Evolutionary conservation across 1,284 basidiomycete genomes (phyloP), one percentile per base, ranked within the genome.

Genomic region (Sporisorium exsertum): DNA sequence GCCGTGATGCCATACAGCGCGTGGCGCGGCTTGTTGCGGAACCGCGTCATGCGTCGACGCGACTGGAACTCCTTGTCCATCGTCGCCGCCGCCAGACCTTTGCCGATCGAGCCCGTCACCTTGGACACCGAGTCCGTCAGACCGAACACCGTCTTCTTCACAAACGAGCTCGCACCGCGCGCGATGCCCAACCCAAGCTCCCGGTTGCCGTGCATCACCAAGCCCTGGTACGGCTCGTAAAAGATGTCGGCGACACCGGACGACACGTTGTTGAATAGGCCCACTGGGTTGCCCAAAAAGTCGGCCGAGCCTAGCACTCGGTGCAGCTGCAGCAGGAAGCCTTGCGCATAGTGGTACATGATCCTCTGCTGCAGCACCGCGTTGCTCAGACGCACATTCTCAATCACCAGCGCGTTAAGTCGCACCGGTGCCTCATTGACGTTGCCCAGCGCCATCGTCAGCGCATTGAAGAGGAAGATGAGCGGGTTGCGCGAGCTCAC

Each of bases 181-280:
- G 97, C 97, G 64, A 99, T 94, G n/a, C 97, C 95, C 72, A 96
- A 91, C 1, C 97, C 97, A 20, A 99, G 87, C 80, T 99, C 97
- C 81, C 91, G 92, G 86, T 97, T 95, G 18, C 97, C 97, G 82
- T 97, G 95, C 91, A 97, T 94, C 62, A 99, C 93, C 37, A 96
- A 93, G 40, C 96, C 96, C 72, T 97, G 93, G 88, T 96, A 98
- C 27, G 97, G 97, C 86, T 98, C 97, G 83, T 99, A 98, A 88
- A 99, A 99, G 78, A 99, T 95, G 86, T 99, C 97, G 52, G 93
- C 93, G 9, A 99, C 94, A n/a, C 97, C 97, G 26, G 95, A 97
- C 83, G 94, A 96, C 83, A 99, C 95, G 83, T 98, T 99, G 72
- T 94, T 97, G 88, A 99, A 99, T 57, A 99, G 88, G 15, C 96